Evolutionary conservation across 192 early-diverging fungal species (phyloP), one percentile per base, ranked within the genome.

Genomic region (Coemansia sp.): DNA sequence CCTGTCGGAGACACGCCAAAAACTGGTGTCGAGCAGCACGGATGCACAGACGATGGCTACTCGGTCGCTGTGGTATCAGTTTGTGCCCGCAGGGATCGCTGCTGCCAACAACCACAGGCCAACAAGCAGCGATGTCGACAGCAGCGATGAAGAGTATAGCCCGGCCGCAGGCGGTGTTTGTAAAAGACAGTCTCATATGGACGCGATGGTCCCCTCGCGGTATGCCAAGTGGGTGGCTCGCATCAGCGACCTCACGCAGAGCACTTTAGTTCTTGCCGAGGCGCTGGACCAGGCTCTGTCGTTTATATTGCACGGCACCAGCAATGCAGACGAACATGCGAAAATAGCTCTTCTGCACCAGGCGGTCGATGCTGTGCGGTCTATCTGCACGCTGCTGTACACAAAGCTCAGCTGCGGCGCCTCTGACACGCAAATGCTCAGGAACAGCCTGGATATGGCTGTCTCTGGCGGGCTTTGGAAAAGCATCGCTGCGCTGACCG

Each of bases 161-260:
- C 2, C 2, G 8, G 42, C 8, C 2, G 10, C 42, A 2, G 10
- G 12, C 10, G 12, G 42, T 12, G 3, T 2, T 11, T 45, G 42
- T 14, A 14, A 14, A 11, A 45, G 12, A 14, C 3, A 11, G 5
- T 11, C 18, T 4, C 31, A 32, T 6, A 30, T 48, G 34, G 58
- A 52, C 25, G 29, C 42, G 22, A 40, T 38, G 33, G 33, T 58
- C 32, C 61, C 63, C 2, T 71, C 69, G 60, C 66, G 77, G 45
- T 82, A 72, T 60, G 67, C 70, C 25, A 82, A 82, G 45, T 82
- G 79, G 79, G 79, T 71, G 30, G 79, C 79, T 11, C 73, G 79
- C 30, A 69, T 82, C 38, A 66, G 74, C 70, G 59, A 65, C 51
- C 38, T 64, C 2, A 56, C 32, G 7, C 69, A 82, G 48, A 70